Evolutionary conservation across 2,329 filamentous ascomycete species (phyloP), one percentile per base, ranked within the genome.

Genomic region (Pseudopithomyces maydicus): DNA sequence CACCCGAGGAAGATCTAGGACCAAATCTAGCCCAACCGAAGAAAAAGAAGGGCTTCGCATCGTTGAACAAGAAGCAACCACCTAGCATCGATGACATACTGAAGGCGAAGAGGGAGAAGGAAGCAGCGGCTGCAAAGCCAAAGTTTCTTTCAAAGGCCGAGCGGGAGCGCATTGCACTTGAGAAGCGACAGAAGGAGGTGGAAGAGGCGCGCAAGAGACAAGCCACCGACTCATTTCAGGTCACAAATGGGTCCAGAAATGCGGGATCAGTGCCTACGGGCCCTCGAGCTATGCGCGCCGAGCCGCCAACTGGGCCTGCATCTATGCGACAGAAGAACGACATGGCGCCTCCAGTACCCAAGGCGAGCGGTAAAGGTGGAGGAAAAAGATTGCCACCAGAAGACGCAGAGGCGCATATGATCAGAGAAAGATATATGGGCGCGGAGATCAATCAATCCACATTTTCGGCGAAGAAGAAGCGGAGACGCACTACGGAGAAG

Each of bases 391-490:
- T 59, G n/a, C 61, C 66, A 8, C 74, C 84, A 15, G 82, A 84
- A 56, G 84, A 86, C 46, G 86, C 90, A 10, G 91, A 96, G 71
- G 88, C 89, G 10, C 85, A 88, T 26, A 79, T 95, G 56, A 86
- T 91, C 59, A 85, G 90, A 57, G 87, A 91, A 65, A 84, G 92
- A 59, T 99, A 99, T 72, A 93, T 98, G 84, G 95, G 95, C 2
- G 90, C 91, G 1, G 91, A 97, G 62, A 87, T 90, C 51, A 96
- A 95, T 63, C 86, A 89, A 62, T 93, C 90, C 4, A 96, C 85
- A 36, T 97, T 98, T 72, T 96, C 92, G 0, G 93, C 93, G 1
- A 91, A 95, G 80, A 99, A 98, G 84, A 98, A 98, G 81, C 86
- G 94, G 55, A 90, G 91, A 79, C 85, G 94, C 59, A 96, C 92